Evolutionary conservation across 495 filamentous ascomycete genomes (phyloP), one percentile per base, ranked within the genome.

Genomic region (Penicillium nucicola): DNA sequence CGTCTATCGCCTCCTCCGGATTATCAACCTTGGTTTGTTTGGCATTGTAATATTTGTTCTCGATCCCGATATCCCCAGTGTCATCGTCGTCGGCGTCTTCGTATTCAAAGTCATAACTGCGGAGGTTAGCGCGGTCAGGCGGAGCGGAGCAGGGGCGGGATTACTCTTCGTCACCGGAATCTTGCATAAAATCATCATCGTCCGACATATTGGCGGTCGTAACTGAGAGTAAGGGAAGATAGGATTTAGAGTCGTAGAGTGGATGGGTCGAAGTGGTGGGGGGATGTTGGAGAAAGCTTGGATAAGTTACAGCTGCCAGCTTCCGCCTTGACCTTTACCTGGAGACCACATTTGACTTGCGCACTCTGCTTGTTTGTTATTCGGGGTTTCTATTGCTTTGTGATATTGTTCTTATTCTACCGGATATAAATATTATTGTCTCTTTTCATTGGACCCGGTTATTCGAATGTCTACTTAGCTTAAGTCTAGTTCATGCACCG

Each of bases 1-100:
- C 92, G 14, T 85, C 85, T 36, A 97, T 84, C 1, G 93, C 93
- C 47, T 88, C 90, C 58, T 95, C 85, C 2, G 95, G 90, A 53
- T 87, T 88, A 46, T 83, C 84, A 8, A 77, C 79, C 74, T 98
- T 98, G 70, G 95, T 86, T 70, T 96, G 91, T 74, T 98, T 98
- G 20, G 93, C 93, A 74, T 96, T 97, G 79, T 97, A 98, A 75
- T 98, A 98, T 74, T 96, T 96, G 76, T 98, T 98, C 68, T 97
- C 95, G 63, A 97, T 92, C 49, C 92, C 92, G 57, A 97, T 86
- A 67, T 96, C 88, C 17, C 86, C 89, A 32, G 77, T 81, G 38
- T 96, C 86, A 37, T 96, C 89, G 14, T 92, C 93, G 53, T 95
- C 92, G 51, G 88, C 85, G 57, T 92, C 89, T 63, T 92, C 88